Percentiles rank a stretch among this genome's conserved stretches.
phyloP scores from a whole-genome alignment of 768 basidiomycete genomes.

The Dendrothele bispora region DNA sequence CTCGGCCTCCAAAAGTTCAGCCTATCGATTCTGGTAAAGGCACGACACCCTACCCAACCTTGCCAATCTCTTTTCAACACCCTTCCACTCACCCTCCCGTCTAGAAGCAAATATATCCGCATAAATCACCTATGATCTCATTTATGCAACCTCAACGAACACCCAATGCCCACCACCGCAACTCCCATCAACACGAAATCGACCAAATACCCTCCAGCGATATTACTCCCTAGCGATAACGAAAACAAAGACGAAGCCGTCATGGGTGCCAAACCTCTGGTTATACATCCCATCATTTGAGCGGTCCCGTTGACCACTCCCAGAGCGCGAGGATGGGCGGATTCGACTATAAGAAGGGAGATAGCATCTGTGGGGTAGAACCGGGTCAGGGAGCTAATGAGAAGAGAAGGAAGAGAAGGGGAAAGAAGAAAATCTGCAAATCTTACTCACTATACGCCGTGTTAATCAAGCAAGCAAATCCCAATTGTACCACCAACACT shows the following conservation, averaged over 20 bases:
- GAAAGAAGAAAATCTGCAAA: neutral
- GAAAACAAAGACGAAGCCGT: slow-evolving; percentile 59
- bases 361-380: slow-evolving; percentile 48
- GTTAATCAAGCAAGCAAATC: slow-evolving; percentile 22
- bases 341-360: slow-evolving; percentile 45
- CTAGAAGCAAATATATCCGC: no score
- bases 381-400: slow-evolving; percentile 4
- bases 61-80: no score
- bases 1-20: no score
- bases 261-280: slow-evolving; percentile 53
- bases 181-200: neutral
- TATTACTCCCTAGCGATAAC: slow-evolving; percentile 41
- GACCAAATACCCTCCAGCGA: slow-evolving; percentile 36
- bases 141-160: neutral
- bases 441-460: slow-evolving; percentile 37
- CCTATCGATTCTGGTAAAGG: no score
- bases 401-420: neutral
- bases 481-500: slow-evolving; percentile 33
- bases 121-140: no score
- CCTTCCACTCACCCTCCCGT: no score
- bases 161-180: neutral
- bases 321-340: slow-evolving; percentile 40
- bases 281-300: slow-evolving; percentile 49
- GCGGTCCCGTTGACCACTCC: slow-evolving; percentile 56
- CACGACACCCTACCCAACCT: no score